A percentile compares a stretch with the other conserved stretches of the same genome.
Evolutionary conservation across 768 basidiomycete species (phyloP).

Genomic region (Lentinula edodes): DNA sequence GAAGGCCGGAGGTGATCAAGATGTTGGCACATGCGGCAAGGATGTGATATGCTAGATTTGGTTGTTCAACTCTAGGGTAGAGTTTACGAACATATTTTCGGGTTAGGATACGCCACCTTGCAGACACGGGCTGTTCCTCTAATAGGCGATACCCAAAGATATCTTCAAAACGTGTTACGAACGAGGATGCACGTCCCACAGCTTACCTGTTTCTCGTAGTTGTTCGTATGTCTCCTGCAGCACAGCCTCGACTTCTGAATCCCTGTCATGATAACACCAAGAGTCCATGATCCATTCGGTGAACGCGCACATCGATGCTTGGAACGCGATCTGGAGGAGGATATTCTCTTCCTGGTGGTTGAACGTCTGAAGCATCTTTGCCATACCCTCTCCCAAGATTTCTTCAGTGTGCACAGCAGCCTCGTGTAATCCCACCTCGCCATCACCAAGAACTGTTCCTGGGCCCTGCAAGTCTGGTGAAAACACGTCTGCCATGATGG

Average conservation of each 20-base stretch:
- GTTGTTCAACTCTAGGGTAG: conserved; percentile 1
- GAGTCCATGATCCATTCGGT: conserved; percentile 13
- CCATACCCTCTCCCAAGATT: conserved; percentile 11
- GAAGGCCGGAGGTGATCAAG: conserved; percentile 34
- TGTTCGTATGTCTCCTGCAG: conserved; percentile 16
- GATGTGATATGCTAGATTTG: conserved; percentile 14
- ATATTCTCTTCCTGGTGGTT: conserved; percentile 10
- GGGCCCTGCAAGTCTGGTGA: conserved; percentile 3
- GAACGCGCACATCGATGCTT: conserved; percentile 13
- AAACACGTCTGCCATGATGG: conserved; percentile 30
- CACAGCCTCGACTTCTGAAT: conserved; percentile 8
- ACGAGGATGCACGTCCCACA: background rate
- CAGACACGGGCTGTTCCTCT: conserved; percentile 11
- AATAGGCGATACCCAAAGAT: background rate
- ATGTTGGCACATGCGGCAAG: conserved; percentile 37
- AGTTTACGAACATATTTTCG: conserved; percentile 10
- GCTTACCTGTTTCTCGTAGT: conserved; percentile 9
- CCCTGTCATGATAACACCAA: conserved; percentile 13
- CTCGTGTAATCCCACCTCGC: background rate
- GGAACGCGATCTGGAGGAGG: conserved; percentile 10
- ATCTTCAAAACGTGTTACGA: background rate
- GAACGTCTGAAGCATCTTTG: conserved; percentile 8
- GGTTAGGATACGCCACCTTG: conserved; percentile 11
- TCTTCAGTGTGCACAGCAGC: conserved; percentile 7
- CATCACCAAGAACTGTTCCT: conserved; percentile 12